Evolutionary conservation across 2,329 filamentous ascomycete species (phyloP).

Genomic region (Fonsecaea multimorphosa): DNA sequence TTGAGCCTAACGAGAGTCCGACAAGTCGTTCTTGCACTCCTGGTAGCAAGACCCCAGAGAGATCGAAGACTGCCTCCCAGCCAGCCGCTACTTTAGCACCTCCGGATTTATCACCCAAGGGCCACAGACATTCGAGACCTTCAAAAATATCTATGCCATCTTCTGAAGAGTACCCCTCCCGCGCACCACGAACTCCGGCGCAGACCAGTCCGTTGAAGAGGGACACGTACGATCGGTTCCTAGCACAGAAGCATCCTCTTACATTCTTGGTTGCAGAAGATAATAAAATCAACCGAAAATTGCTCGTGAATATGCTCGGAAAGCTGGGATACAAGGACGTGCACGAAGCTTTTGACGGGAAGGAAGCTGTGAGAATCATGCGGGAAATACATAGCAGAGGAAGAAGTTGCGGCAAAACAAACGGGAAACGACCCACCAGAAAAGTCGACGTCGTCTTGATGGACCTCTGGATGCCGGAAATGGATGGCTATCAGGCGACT

Average conservation of each 20-base stretch:
- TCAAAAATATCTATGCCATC: slow-evolving; percentile 12
- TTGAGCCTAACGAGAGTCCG: slow-evolving; percentile 56
- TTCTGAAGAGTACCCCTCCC: neutral
- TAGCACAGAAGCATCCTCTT: slow-evolving; percentile 66
- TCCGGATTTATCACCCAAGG: slow-evolving; percentile 44
- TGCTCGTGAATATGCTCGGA: slow-evolving; percentile 69
- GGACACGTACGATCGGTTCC: slow-evolving; percentile 56
- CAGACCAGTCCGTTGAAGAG: slow-evolving; percentile 10
- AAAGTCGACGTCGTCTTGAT: slow-evolving; percentile 70
- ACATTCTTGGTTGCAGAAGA: slow-evolving; percentile 75
- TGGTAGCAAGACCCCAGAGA: slow-evolving; percentile 48
- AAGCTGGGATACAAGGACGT: slow-evolving; percentile 71
- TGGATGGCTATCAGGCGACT: slow-evolving; percentile 74
- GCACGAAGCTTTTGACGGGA: slow-evolving; percentile 70
- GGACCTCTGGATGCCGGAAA: slow-evolving; percentile 78
- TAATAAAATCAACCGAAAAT: slow-evolving; percentile 72
- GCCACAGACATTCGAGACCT: slow-evolving; percentile 11
- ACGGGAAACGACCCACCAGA: slow-evolving; percentile 21
- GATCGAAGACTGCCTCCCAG: slow-evolving; percentile 16
- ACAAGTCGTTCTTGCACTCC: slow-evolving; percentile 59
- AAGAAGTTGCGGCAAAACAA: slow-evolving; percentile 13
- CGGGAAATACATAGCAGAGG: slow-evolving; percentile 47
- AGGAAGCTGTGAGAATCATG: slow-evolving; percentile 70
- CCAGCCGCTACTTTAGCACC: slow-evolving; percentile 5
- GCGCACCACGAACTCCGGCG: neutral